Base-by-base conservation (phyloP, 2,329 filamentous ascomycete species). In the Harringtonia aguacate region DNA sequence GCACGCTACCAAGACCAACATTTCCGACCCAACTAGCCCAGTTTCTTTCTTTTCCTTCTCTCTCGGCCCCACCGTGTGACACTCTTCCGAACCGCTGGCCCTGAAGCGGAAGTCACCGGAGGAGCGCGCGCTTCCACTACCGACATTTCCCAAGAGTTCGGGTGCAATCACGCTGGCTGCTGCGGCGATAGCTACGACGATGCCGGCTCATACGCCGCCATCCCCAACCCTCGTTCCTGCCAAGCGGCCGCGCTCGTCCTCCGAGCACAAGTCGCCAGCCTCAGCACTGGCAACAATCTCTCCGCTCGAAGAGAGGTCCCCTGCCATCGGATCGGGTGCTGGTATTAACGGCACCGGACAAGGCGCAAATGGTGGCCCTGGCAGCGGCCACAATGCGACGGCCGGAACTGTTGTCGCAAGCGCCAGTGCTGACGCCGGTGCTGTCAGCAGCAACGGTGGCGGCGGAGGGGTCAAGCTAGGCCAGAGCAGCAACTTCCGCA, bases 401-500 rank as follows among this genome's bases (percentile, higher is more conserved):
- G 36, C 14, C 2, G 22, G 15, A 1, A 12, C 15, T 7, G 14
- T 20, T 8, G 33, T 21, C 29, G 18, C 37, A 41, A n/a, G 46
- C 30, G n/a, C 20, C 29, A 12, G 59, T 31, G 52, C 59, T 40
- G 48, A 55, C 29, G 30, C 21, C 21, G 52, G 56, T 44, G 55
- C 54, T 41, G 57, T 58, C 41, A 48, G 48, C 42, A 12, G 15
- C 38, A n/a, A 18, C 18, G 20, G 52, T 15, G 51, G 51, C n/a
- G 52, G 52, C n/a, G 57, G 52, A 31, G 47, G 49, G 36, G 55
- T 56, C 33, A 77, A 75, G 55, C 61, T 67, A 14, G 72, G 72
- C 10, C 74, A 79, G 60, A 77, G 75, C 59, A 79, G 72, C 60
- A 80, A 72, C 52, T 90, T 90, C 57, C 81, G 85, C 55, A 90